Evolutionary conservation across 805 yeast species (phyloP).

Genomic region (Wickerhamomyces chaumierensis): DNA sequence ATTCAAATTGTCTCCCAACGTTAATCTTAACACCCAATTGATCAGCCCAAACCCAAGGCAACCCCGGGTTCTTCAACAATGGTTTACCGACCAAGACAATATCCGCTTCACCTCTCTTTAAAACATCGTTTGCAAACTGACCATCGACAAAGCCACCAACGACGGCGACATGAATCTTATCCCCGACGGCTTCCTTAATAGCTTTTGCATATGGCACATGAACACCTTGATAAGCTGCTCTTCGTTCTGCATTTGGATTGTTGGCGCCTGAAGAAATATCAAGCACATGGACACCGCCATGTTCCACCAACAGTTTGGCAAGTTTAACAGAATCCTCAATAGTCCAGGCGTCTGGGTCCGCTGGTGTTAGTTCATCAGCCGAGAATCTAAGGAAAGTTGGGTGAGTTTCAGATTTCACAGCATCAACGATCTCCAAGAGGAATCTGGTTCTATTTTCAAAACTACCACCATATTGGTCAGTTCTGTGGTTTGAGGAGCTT

Average conservation of each 20-base stretch:
- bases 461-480: conserved; percentile 54
- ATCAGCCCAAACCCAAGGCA: conserved; percentile 39
- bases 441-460: conserved; percentile 47
- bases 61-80: conserved; percentile 38
- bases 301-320: conserved; percentile 26
- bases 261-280: conserved; percentile 49
- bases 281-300: conserved; percentile 34
- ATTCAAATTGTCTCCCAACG: conserved; percentile 24
- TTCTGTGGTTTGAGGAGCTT: conserved; percentile 33
- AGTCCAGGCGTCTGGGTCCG: conserved; percentile 12
- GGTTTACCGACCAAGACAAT: conserved; percentile 33
- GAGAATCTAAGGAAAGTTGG: conserved; percentile 29
- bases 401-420: conserved; percentile 21
- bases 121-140: conserved; percentile 24
- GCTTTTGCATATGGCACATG: conserved; percentile 30
- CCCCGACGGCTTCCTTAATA: conserved; percentile 34
- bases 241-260: conserved; percentile 20
- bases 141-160: conserved; percentile 34
- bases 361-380: conserved; percentile 9
- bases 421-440: conserved; percentile 35
- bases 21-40: conserved; percentile 31
- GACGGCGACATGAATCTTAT: conserved; percentile 29
- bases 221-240: conserved; percentile 16
- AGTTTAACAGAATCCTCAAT: conserved; percentile 19
- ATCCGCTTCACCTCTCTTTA: conserved; percentile 36